Conservation (phyloP, 345 rosid genomes). For the Gossypium ekmanianum region DNA sequence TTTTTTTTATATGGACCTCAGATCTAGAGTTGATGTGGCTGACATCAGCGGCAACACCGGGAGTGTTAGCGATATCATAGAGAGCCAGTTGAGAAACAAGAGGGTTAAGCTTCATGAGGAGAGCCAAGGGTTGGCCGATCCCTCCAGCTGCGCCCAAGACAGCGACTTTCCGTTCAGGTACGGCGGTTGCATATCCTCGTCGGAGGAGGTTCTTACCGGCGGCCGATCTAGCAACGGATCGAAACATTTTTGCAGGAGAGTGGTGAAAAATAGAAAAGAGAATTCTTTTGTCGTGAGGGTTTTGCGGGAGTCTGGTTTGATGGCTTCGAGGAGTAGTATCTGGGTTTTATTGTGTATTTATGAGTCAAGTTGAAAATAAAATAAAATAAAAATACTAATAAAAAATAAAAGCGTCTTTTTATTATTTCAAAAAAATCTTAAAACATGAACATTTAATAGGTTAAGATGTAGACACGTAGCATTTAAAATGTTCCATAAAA, state of each 20-base stretch:
- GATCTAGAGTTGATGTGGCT: constrained; percentile 78
- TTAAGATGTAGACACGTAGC: too few species aligned
- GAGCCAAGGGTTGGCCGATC: constrained; percentile 73
- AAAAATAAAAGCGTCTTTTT: too few species aligned
- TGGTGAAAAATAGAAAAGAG: background rate
- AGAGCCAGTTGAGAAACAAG: constrained; percentile 68
- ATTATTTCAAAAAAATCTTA: too few species aligned
- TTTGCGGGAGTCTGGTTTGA: background rate
- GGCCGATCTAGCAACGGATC: constrained; percentile 45
- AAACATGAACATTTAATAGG: too few species aligned
- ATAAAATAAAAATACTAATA: too few species aligned
- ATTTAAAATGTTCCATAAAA: too few species aligned
- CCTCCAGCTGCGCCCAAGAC: constrained; percentile 85
- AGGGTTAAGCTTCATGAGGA: constrained; percentile 82
- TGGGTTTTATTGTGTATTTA: background rate
- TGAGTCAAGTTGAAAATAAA: too few species aligned
- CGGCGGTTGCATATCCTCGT: constrained; percentile 64
- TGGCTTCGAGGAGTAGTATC: background rate
- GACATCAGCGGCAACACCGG: constrained; percentile 80
- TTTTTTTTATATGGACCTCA: constrained; percentile 32
- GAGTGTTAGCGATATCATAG: constrained; percentile 68
- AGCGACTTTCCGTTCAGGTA: constrained; percentile 63
- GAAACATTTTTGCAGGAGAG: constrained; percentile 28
- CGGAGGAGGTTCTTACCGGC: constrained; percentile 39
- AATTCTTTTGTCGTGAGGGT: background rate